A percentile compares a stretch with the other conserved stretches of the same genome.
phyloP scores from a whole-genome alignment of 805 yeast species.

The Deakozyma indianensis region DNA sequence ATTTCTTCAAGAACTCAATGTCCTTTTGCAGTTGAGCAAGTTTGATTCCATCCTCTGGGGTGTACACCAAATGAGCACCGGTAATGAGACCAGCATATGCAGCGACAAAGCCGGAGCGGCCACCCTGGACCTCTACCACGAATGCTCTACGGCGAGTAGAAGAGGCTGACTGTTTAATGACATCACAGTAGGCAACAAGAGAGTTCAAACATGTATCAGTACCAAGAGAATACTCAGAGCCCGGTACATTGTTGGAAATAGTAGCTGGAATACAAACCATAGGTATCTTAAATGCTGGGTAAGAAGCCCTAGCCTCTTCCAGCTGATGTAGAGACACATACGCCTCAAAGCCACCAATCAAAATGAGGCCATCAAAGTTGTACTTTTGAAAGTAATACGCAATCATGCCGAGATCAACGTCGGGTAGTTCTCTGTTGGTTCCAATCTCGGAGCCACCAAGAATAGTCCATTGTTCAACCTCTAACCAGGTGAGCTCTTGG shows the following conservation, averaged over 20 bases:
- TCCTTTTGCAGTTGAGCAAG: slow-evolving; percentile 62
- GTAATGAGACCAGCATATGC: slow-evolving; percentile 69
- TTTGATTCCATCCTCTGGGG: slow-evolving; percentile 73
- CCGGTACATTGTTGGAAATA: slow-evolving; percentile 97
- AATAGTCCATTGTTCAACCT: slow-evolving; percentile 77
- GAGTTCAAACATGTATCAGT: slow-evolving; percentile 91
- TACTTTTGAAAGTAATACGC: slow-evolving; percentile 89
- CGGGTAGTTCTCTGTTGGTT: slow-evolving; percentile 82
- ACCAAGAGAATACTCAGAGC: slow-evolving; percentile 92
- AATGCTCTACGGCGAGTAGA: slow-evolving; percentile 89
- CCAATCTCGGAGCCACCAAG: slow-evolving; percentile 95
- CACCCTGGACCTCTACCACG: slow-evolving; percentile 97
- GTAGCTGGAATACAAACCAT: slow-evolving; percentile 91
- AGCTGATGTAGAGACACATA: slow-evolving; percentile 72
- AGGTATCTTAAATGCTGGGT: slow-evolving; percentile 90
- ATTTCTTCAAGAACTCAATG: slow-evolving; percentile 49
- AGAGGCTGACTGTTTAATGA: slow-evolving; percentile 86
- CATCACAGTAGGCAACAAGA: slow-evolving; percentile 85
- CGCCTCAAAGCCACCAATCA: slow-evolving; percentile 98
- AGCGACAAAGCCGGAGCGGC: slow-evolving; percentile 89
- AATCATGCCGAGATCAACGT: slow-evolving; percentile 70
- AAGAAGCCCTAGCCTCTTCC: slow-evolving; percentile 56
- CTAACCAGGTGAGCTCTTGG: slow-evolving; percentile 61
- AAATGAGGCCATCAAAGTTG: slow-evolving; percentile 72
- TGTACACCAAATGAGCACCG: slow-evolving; percentile 84